Evolutionary conservation across 2,329 filamentous ascomycete genomes (phyloP).

Genomic region (Nigrospora sphaerica): DNA sequence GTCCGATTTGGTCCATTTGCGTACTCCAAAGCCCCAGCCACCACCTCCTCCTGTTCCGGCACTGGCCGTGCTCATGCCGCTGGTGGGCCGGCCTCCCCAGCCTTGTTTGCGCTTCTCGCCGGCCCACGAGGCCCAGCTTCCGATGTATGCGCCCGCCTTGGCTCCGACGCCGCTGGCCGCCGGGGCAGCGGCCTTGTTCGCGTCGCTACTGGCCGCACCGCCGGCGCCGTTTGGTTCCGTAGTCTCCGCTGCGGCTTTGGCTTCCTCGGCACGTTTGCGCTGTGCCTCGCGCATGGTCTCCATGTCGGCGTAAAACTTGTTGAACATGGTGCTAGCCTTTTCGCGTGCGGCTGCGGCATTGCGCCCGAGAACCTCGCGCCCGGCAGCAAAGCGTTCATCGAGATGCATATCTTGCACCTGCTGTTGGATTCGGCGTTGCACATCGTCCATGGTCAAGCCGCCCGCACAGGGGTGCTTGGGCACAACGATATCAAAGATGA

Average conservation of each 20-base stretch:
- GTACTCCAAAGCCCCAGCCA: conserved; percentile 25
- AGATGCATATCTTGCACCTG: conserved; percentile 92
- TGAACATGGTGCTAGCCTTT: conserved; percentile 81
- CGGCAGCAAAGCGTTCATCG: conserved; percentile 80
- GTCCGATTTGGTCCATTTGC: conserved; percentile 19
- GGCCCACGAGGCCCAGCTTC: conserved; percentile 63
- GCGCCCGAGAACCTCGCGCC: conserved; percentile 78
- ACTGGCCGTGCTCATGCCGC: conserved; percentile 24
- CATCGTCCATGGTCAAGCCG: conserved; percentile 86
- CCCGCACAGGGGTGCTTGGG: conserved; percentile 91
- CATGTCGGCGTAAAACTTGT: conserved; percentile 84
- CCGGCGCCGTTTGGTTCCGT: conserved; percentile 17
- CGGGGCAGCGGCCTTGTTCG: conserved; percentile 34
- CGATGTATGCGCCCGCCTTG: conserved; percentile 58
- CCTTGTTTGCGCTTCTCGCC: conserved; percentile 65
- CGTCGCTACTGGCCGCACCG: conserved; percentile 20
- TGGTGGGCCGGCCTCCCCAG: conserved; percentile 28
- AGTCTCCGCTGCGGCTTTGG: conserved; percentile 22
- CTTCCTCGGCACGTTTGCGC: conserved; percentile 53
- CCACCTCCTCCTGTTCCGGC: conserved; percentile 9
- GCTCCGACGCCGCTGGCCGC: conserved; percentile 41
- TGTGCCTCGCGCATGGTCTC: conserved; percentile 73
- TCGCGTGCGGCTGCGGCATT: conserved; percentile 83
- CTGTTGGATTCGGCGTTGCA: conserved; percentile 81
- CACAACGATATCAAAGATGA: conserved; percentile 91